phyloP scores from a whole-genome alignment of 257 asterid species.

The Eustoma russellianum region DNA sequence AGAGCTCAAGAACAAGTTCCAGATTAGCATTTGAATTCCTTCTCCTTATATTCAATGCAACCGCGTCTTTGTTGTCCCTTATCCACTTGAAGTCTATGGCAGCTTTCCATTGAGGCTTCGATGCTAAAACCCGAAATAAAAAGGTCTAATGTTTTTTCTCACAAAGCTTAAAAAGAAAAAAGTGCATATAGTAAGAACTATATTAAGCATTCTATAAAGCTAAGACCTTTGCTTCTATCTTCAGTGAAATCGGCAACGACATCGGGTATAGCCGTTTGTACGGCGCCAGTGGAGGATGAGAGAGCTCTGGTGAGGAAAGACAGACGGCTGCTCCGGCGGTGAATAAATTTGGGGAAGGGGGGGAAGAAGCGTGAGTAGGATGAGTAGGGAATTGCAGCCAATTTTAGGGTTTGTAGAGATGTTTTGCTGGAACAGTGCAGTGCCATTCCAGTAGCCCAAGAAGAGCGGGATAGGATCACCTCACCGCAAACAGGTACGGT shows the following conservation, averaged over 20 bases:
- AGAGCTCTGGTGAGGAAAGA: slow-evolving; percentile 38
- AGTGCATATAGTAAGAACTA: neutral
- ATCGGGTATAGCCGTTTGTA: slow-evolving; percentile 9
- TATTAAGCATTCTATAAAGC: neutral
- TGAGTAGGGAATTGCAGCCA: slow-evolving; percentile 21
- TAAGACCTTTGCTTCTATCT: slow-evolving; percentile 35
- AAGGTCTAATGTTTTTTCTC: neutral
- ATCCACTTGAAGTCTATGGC: slow-evolving; percentile 91
- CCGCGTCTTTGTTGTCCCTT: slow-evolving; percentile 76
- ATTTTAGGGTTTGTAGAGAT: slow-evolving; percentile 27
- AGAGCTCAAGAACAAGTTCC: slow-evolving; percentile 61
- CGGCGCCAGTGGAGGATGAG: slow-evolving; percentile 37
- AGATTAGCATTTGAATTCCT: slow-evolving; percentile 70
- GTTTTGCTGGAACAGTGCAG: slow-evolving; percentile 23
- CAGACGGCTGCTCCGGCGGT: slow-evolving; percentile 14
- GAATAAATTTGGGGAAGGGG: slow-evolving; percentile 23
- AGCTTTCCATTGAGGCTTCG: slow-evolving; percentile 85
- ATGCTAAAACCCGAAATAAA: slow-evolving; percentile 27
- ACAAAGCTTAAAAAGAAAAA: neutral
- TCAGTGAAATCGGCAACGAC: slow-evolving; percentile 14
- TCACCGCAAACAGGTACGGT: too few species aligned
- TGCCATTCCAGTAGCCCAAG: slow-evolving; percentile 29
- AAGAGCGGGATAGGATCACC: too few species aligned
- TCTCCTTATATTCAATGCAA: slow-evolving; percentile 55
- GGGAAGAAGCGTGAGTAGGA: slow-evolving; percentile 20